Percentiles rank a stretch among this genome's conserved stretches.
These are phyloP conservation scores for Achlya hypogyna DNA, from an alignment of 352 stramenopile genomes.

Conservation along the genomic window DNA sequence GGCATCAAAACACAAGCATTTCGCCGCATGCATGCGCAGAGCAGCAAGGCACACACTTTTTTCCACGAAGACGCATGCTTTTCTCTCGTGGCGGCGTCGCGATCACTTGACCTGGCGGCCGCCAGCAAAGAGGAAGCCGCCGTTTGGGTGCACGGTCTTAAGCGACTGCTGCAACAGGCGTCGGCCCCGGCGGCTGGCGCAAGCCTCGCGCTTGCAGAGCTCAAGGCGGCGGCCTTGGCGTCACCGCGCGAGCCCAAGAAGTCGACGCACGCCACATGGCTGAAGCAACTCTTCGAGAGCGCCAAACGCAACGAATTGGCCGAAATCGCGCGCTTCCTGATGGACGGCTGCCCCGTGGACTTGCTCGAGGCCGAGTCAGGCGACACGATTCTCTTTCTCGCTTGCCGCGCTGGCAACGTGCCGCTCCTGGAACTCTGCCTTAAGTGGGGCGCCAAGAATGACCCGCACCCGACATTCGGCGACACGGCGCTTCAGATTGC, in stretches of 20 bases:
- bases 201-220: conserved; percentile 8
- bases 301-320: conserved; percentile 34
- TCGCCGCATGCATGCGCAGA: conserved; percentile 24
- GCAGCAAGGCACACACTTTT: conserved; percentile 16
- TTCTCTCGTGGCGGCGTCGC: conserved; percentile 46
- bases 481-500: conserved; percentile 73
- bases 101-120: conserved; percentile 64
- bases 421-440: conserved; percentile 63
- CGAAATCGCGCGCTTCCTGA: conserved; percentile 37
- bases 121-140: conserved; percentile 69
- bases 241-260: conserved; percentile 16
- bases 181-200: not conserved
- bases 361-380: conserved; percentile 59
- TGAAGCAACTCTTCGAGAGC: conserved; percentile 47
- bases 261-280: conserved; percentile 32
- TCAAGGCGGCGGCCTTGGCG: conserved; percentile 36
- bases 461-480: conserved; percentile 76
- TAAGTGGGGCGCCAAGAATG: conserved; percentile 69
- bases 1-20: conserved; percentile 47
- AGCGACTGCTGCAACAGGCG: conserved; percentile 12
- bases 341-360: conserved; percentile 66
- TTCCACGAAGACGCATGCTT: conserved; percentile 37
- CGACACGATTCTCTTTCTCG: conserved; percentile 74
- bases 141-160: conserved; percentile 46
- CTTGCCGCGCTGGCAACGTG: conserved; percentile 50